phyloP scores from a whole-genome alignment of 2,329 filamentous ascomycete species.

The Metarhizium robertsii region DNA sequence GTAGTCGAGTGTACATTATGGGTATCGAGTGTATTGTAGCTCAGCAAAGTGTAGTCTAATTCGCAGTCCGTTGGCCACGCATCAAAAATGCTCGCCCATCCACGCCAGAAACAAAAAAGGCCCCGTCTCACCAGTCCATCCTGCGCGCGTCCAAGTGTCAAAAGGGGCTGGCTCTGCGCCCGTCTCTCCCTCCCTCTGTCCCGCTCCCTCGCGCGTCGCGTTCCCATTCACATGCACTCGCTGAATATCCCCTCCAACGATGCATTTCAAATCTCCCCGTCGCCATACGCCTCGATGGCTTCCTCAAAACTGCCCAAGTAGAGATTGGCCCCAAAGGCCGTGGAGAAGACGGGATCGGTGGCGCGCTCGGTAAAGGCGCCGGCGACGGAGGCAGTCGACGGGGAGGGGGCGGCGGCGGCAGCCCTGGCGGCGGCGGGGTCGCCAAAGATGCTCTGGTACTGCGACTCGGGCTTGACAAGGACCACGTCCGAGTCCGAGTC shows the following conservation, averaged over 20 bases:
- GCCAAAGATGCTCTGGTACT: neutral
- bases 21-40: neutral
- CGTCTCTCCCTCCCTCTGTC: too few relatives aligned
- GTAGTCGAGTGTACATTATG: neutral
- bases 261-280: slow-evolving; percentile 26
- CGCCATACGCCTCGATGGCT: slow-evolving; percentile 14
- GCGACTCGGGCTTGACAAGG: neutral
- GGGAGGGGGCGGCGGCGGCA: neutral
- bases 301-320: neutral
- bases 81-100: neutral
- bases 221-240: too few relatives aligned
- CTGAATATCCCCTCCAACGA: too few relatives aligned
- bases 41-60: neutral
- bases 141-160: too few relatives aligned
- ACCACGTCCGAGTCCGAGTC: neutral
- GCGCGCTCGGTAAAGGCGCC: neutral
- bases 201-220: too few relatives aligned
- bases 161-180: too few relatives aligned
- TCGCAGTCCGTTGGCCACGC: neutral
- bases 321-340: neutral
- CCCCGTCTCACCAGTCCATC: too few relatives aligned
- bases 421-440: neutral
- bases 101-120: too few relatives aligned
- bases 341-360: slow-evolving; percentile 1
- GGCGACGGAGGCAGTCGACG: neutral